Percentiles rank a stretch among this genome's conserved stretches.
Conservation (phyloP, 305 asterid genomes). For the Fraxinus sp. region DNA sequence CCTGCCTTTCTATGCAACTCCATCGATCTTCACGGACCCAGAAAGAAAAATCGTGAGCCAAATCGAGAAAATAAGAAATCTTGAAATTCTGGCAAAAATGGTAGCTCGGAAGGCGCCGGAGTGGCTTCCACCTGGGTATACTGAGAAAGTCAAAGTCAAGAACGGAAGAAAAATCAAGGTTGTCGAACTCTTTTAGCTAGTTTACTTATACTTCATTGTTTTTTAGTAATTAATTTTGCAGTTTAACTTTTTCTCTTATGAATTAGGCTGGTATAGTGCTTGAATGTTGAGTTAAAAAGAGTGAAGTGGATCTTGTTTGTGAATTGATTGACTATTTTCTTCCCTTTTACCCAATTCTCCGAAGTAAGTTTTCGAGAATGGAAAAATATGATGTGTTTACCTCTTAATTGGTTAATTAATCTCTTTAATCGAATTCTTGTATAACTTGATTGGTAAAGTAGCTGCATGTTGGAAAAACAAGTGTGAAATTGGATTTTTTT, state of each 20-base stretch:
- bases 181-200: constrained; percentile 11
- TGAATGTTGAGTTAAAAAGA: constrained; percentile 9
- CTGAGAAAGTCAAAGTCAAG: constrained; percentile 42
- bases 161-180: constrained; percentile 64
- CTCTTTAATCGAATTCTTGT: constrained; percentile 1
- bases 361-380: constrained; percentile 6
- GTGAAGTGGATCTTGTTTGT: constrained; percentile 21
- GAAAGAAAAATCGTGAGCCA: constrained; percentile 10
- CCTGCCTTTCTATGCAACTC: constrained; percentile 1
- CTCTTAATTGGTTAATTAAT: neutral
- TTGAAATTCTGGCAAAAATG: constrained; percentile 37
- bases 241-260: neutral
- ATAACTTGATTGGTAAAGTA: constrained; percentile 23
- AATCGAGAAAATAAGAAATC: constrained; percentile 3
- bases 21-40: constrained; percentile 16
- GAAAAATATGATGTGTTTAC: neutral
- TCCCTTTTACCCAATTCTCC: neutral
- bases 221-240: neutral
- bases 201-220: constrained; percentile 6
- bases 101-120: constrained; percentile 41
- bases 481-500: neutral
- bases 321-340: constrained; percentile 4
- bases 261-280: constrained; percentile 23
- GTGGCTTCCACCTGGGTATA: constrained; percentile 71
- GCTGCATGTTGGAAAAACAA: constrained; percentile 32